Evolutionary conservation across 2,329 filamentous ascomycete genomes (phyloP).

Genomic region (Colletotrichum phormii): DNA sequence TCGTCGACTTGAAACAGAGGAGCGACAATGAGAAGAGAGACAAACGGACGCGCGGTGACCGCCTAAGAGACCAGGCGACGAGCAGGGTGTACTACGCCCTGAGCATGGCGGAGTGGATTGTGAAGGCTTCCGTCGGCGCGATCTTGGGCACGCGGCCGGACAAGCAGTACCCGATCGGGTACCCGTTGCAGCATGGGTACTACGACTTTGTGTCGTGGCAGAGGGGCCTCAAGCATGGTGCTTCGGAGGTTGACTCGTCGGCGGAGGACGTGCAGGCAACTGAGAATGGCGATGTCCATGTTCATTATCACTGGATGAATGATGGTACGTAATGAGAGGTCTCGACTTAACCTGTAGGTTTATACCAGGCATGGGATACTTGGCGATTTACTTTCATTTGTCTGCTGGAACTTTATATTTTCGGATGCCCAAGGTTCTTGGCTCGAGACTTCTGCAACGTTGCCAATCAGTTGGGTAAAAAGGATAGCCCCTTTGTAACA

Average conservation of each 20-base stretch:
- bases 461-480: accelerated
- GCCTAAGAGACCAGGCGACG: neutral
- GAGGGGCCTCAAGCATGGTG: neutral
- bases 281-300: neutral
- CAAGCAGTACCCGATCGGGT: neutral
- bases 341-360: neutral
- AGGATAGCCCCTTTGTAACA: too few relatives aligned
- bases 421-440: neutral
- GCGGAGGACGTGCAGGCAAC: too few relatives aligned
- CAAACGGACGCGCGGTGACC: neutral
- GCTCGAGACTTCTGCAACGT: neutral
- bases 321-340: neutral
- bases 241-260: neutral
- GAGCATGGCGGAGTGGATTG: neutral
- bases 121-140: neutral
- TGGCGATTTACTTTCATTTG: neutral
- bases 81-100: neutral
- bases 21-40: neutral
- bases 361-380: neutral
- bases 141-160: neutral
- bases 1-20: neutral
- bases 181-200: neutral
- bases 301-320: neutral
- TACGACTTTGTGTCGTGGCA: neutral
- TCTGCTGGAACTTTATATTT: neutral